Percentiles rank a stretch among this genome's conserved stretches.
These are phyloP conservation scores for Plasmodium reichenowi DNA, from an alignment of 169 alveolate species.

Conservation along the genomic window DNA sequence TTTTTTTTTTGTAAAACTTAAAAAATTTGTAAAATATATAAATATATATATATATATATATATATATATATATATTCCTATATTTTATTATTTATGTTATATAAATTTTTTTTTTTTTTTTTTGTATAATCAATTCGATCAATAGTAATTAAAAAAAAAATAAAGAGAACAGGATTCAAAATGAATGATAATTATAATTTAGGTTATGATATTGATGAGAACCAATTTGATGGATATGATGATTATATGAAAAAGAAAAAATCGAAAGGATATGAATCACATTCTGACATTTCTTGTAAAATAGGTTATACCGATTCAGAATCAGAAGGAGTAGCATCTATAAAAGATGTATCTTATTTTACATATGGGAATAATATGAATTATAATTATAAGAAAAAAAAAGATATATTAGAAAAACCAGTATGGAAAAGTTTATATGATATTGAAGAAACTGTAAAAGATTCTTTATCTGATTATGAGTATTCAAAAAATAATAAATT, in stretches of 20 bases:
- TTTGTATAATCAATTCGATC: too few species aligned
- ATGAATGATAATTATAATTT: conserved; percentile 23
- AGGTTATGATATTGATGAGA: too few species aligned
- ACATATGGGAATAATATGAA: conserved; percentile 18
- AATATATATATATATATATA: too few species aligned
- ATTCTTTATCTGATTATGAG: conserved; percentile 65
- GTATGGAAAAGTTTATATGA: conserved; percentile 66
- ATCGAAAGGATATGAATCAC: conserved; percentile 53
- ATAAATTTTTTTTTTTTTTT: too few species aligned
- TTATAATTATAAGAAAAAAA: conserved; percentile 23
- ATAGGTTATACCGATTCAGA: conserved; percentile 74
- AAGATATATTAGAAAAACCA: conserved; percentile 69
- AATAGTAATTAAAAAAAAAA: neutral
- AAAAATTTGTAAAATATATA: too few species aligned
- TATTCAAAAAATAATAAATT: conserved; percentile 29
- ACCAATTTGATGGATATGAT: conserved; percentile 31
- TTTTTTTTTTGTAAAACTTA: neutral
- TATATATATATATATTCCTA: neutral
- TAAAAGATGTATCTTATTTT: conserved; percentile 62
- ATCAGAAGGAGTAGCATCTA: conserved; percentile 75
- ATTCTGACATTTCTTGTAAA: conserved; percentile 68
- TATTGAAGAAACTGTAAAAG: conserved; percentile 66
- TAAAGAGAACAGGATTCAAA: neutral
- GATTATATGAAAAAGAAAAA: conserved; percentile 19
- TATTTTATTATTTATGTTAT: neutral